Conservation (phyloP, 148 eudicot genomes). For the Rhododendron henanense region DNA sequence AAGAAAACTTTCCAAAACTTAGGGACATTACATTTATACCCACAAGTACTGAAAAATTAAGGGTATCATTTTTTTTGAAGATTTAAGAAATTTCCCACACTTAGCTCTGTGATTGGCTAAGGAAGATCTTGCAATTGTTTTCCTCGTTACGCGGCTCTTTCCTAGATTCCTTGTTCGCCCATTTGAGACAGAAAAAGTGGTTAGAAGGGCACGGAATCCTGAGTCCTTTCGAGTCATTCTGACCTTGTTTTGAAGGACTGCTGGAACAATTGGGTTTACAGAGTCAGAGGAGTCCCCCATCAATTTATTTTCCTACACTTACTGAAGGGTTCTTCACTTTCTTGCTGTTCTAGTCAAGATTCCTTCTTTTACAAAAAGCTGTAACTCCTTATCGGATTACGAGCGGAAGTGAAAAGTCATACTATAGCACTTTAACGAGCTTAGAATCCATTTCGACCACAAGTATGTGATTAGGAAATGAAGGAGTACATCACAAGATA, state of each 20-base stretch:
- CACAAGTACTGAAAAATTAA: neutral
- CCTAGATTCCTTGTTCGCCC: neutral
- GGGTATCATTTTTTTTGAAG: neutral
- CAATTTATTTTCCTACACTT: neutral
- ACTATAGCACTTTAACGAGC: neutral
- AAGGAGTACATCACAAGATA: neutral
- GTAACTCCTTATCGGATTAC: neutral
- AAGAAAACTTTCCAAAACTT: neutral
- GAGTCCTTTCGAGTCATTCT: neutral
- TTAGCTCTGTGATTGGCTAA: neutral
- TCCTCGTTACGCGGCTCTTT: neutral
- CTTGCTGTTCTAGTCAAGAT: neutral
- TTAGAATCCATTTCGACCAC: neutral
- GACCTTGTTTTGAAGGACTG: neutral
- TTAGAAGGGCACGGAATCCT: neutral
- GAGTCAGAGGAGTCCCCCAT: neutral
- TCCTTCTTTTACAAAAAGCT: neutral
- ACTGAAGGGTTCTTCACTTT: neutral
- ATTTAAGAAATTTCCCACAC: neutral
- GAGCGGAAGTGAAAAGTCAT: neutral
- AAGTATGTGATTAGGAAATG: neutral
- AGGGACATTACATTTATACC: neutral
- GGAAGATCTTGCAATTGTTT: neutral
- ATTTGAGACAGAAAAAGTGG: neutral
- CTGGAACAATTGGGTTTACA: neutral